These are phyloP conservation scores for Cyberlindnera amylophila DNA, from an alignment of 805 yeast species.

Conservation along the genomic window DNA sequence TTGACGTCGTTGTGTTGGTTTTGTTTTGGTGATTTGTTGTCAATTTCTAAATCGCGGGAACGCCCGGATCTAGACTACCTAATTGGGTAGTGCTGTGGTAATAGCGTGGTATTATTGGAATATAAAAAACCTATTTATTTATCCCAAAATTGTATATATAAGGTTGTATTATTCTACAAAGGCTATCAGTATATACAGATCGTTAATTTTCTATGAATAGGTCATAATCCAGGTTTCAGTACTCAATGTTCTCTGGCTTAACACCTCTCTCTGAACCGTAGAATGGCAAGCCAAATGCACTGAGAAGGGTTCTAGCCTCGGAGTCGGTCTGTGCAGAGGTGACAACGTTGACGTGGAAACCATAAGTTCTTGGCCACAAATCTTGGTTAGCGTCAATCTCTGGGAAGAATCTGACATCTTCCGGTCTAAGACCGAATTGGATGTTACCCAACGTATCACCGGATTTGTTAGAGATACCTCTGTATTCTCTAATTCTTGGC, in stretches of 20 bases:
- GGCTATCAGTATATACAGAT: too few species aligned
- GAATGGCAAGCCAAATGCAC: constrained; percentile 82
- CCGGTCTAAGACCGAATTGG: constrained; percentile 76
- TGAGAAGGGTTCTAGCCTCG: constrained; percentile 80
- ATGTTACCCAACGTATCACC: constrained; percentile 89
- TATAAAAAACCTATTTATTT: too few species aligned
- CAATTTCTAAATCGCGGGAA: too few species aligned
- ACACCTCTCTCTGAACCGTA: constrained; percentile 43
- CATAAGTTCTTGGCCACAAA: constrained; percentile 81
- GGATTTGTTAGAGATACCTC: constrained; percentile 67
- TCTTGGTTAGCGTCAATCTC: constrained; percentile 90
- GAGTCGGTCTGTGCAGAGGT: constrained; percentile 88
- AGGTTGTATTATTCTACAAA: too few species aligned
- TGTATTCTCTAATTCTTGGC: constrained; percentile 87
- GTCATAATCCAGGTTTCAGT: constrained; percentile 13
- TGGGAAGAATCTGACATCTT: constrained; percentile 80
- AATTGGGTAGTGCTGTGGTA: too few species aligned
- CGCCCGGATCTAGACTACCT: too few species aligned
- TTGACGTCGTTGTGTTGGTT: too few species aligned
- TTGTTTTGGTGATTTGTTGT: too few species aligned
- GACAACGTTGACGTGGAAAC: constrained; percentile 79
- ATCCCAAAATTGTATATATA: too few species aligned
- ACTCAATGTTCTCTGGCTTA: constrained; percentile 24
- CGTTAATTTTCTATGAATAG: too few species aligned
- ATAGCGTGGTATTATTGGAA: too few species aligned